Evolutionary conservation across 305 asterid genomes (phyloP).

Genomic region (Caryopteris hybrid): DNA sequence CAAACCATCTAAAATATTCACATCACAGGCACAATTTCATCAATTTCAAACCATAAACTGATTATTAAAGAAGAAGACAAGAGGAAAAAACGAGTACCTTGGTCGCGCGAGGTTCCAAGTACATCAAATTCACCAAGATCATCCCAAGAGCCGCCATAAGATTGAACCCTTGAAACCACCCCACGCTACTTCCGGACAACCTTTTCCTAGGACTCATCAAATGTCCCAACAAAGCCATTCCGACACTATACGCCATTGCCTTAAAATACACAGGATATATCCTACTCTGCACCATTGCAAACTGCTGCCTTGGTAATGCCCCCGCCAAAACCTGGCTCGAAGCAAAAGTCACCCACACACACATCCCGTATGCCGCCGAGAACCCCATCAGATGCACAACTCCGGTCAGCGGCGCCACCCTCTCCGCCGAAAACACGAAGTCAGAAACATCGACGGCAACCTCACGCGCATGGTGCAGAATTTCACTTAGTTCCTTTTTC

Average conservation of each 20-base stretch:
- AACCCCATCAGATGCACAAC: conserved; percentile 51
- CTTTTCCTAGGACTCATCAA: conserved; percentile 23
- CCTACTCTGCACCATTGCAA: conserved; percentile 63
- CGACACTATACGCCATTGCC: conserved; percentile 55
- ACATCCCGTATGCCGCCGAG: conserved; percentile 59
- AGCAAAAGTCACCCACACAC: conserved; percentile 65
- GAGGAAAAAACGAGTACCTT: too few relatives aligned
- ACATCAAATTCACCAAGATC: conserved; percentile 41
- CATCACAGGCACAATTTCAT: not conserved
- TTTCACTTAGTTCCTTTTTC: conserved; percentile 29
- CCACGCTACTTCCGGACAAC: conserved; percentile 1
- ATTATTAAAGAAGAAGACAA: too few relatives aligned
- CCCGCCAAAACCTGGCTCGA: conserved; percentile 63
- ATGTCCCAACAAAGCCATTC: conserved; percentile 52
- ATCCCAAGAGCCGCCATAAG: conserved; percentile 36
- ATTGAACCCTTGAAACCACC: conserved; percentile 30
- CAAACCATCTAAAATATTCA: too few relatives aligned
- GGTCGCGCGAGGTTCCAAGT: conserved; percentile 66
- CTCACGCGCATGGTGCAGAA: conserved; percentile 20
- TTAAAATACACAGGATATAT: conserved; percentile 68
- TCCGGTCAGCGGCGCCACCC: conserved; percentile 22
- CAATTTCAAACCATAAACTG: too few relatives aligned
- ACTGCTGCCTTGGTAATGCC: conserved; percentile 66
- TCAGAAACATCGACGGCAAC: conserved; percentile 22
- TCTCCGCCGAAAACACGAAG: conserved; percentile 19